These are phyloP conservation scores for Aspergillus fumigatiaffinis DNA, from an alignment of 2,329 filamentous ascomycete species.

Conservation along the genomic window DNA sequence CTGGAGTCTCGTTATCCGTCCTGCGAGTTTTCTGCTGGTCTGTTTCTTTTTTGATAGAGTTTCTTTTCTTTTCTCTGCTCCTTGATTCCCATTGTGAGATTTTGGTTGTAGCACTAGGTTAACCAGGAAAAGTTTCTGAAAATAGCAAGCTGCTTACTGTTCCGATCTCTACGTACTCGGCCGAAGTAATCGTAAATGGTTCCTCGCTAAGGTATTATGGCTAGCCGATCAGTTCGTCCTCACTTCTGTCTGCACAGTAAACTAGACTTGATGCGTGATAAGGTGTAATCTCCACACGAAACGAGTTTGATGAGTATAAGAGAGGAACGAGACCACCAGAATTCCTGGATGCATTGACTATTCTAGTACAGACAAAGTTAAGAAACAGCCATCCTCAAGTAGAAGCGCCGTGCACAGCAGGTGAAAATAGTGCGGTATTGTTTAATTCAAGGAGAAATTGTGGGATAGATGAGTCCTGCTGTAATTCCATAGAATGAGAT, in stretches of 20 bases:
- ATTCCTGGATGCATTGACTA: background rate
- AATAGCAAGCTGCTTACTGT: background rate
- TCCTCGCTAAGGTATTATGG: no score
- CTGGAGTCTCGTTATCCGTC: background rate
- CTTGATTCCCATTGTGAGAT: background rate
- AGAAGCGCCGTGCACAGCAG: slow-evolving; percentile 23
- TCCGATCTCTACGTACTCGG: background rate
- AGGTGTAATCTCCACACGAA: background rate
- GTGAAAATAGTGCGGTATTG: background rate
- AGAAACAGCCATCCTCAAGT: slow-evolving; percentile 16
- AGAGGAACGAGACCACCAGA: background rate
- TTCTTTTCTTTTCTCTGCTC: background rate
- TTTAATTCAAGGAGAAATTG: background rate
- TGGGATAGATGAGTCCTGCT: background rate
- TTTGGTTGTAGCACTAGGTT: background rate
- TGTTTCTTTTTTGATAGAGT: background rate
- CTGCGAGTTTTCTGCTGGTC: background rate
- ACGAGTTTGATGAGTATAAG: background rate
- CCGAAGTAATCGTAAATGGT: background rate
- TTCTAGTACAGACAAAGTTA: slow-evolving; percentile 24
- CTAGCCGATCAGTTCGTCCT: no score
- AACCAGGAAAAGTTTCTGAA: slow-evolving; percentile 1
- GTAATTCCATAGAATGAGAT: background rate
- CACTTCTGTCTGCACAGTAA: background rate
- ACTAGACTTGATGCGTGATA: background rate